A percentile compares a stretch with the other conserved stretches of the same genome.
Conservation (phyloP, 1,284 basidiomycete genomes). For the Stereum hirsutum region DNA sequence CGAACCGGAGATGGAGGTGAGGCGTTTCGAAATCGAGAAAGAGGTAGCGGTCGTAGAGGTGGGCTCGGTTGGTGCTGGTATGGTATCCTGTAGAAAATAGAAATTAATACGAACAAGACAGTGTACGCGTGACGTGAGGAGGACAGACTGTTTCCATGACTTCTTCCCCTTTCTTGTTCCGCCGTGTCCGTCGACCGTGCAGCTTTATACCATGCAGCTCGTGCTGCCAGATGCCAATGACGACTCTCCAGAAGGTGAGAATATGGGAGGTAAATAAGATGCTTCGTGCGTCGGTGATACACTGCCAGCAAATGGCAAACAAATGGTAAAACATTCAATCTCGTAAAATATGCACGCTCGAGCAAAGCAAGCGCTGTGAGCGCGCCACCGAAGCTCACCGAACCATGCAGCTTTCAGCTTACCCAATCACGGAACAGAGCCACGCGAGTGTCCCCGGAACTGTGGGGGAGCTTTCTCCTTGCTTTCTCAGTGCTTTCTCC, state of each 20-base stretch:
- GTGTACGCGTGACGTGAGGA: background rate
- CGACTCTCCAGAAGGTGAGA: conserved; percentile 25
- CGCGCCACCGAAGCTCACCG: no score
- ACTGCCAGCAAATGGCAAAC: no score
- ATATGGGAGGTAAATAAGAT: conserved; percentile 68
- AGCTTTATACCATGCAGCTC: conserved; percentile 20
- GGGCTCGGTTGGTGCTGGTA: background rate
- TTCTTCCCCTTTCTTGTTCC: conserved; percentile 20
- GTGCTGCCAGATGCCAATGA: conserved; percentile 7
- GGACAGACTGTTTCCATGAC: background rate
- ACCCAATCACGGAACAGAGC: no score
- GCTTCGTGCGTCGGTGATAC: conserved; percentile 42
- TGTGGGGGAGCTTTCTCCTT: no score
- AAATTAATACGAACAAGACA: background rate
- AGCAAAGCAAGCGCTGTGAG: no score
- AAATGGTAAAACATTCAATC: conserved; percentile 7
- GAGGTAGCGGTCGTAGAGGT: background rate
- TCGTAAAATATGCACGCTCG: background rate
- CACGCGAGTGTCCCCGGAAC: no score
- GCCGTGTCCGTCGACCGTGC: conserved; percentile 32
- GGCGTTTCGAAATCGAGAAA: background rate
- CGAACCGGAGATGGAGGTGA: conserved; percentile 19
- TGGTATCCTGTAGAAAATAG: background rate
- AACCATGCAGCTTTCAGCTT: no score
- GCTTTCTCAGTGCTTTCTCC: no score